Evolutionary conservation across 2,329 filamentous ascomycete species (phyloP), one percentile per base, ranked within the genome.

Genomic region (Gaeumannomyces tritici): DNA sequence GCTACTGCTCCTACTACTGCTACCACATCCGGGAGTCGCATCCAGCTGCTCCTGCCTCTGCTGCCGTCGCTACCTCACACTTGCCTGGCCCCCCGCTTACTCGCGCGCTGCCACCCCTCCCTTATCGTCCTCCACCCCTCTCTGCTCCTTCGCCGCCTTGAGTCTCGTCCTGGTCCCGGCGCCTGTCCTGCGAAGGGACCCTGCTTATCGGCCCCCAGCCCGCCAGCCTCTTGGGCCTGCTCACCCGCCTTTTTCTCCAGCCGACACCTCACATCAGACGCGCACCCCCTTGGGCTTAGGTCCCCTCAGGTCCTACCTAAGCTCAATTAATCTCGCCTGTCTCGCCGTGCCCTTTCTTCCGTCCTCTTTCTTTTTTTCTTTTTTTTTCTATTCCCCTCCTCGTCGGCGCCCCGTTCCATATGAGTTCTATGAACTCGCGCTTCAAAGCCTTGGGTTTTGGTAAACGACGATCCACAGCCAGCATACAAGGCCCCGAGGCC

Each of bases 361-460:
- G 33, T 35, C 63, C 61, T 64, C 59, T 62, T 63, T 61, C 33
- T 29, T 18, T n/a, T 7, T 13, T 18, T 31, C 4, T 8, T 29
- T 18, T 31, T 7, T 13, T 26, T 31, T 18, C 28, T 33, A 2
- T 33, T 33, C 29, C 56, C 28, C 56, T n/a, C 27, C 28, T 26
- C 42, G 42, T 47, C 42, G 33, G 15, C 42, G 15, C 42, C 42
- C 42, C 66, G 64, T 70, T 73, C 77, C 79, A 77, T 81, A 89
- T 90, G 87, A 89, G 84, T 83, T 90, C 86, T 82, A 84, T 89
- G 85, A 90, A 90, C 81, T 84, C 85, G 75, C 86, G 88, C 77
- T 85, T 91, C 76, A 89, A 90, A 82, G 84, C 84, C 82, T 83
- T 91, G 79, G 88, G 89, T 78, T 89, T 90, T 81, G 88, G 88